Conservation (phyloP, 192 early-diverging fungal genomes). For the Backusella luteola region DNA sequence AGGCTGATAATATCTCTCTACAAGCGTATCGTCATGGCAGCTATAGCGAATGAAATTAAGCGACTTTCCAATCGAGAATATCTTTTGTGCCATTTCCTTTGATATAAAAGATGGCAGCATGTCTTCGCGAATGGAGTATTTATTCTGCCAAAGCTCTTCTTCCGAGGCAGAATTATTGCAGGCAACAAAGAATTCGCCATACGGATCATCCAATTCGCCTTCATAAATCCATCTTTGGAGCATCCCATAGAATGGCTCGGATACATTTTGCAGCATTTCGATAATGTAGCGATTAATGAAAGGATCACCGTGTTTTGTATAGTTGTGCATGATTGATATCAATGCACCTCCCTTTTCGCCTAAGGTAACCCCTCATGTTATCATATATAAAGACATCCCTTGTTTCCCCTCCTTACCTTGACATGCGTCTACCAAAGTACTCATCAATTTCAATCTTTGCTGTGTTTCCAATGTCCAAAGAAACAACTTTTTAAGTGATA, state of each 20-base stretch:
- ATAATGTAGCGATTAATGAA: slow-evolving; percentile 76
- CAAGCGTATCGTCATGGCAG: slow-evolving; percentile 54
- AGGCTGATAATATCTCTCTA: slow-evolving; percentile 21
- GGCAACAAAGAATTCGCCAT: slow-evolving; percentile 89
- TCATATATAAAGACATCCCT: neutral
- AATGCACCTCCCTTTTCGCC: slow-evolving; percentile 69
- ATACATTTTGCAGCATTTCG: slow-evolving; percentile 69
- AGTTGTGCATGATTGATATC: slow-evolving; percentile 74
- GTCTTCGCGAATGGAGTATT: slow-evolving; percentile 70
- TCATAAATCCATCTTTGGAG: slow-evolving; percentile 90
- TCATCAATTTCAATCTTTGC: slow-evolving; percentile 75
- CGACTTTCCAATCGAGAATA: slow-evolving; percentile 83
- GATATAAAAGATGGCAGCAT: slow-evolving; percentile 90
- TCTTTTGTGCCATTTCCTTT: slow-evolving; percentile 76
- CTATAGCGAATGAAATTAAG: slow-evolving; percentile 79
- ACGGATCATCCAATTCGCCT: slow-evolving; percentile 91
- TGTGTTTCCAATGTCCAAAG: slow-evolving; percentile 86
- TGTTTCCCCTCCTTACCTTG: slow-evolving; percentile 33
- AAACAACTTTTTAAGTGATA: slow-evolving; percentile 81
- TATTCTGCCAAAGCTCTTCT: slow-evolving; percentile 81
- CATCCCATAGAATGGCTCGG: slow-evolving; percentile 90
- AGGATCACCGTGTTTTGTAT: slow-evolving; percentile 91
- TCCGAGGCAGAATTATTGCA: slow-evolving; percentile 50
- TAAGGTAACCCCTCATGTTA: slow-evolving; percentile 13
- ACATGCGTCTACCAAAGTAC: slow-evolving; percentile 64